Conservation (phyloP, 2,329 filamentous ascomycete genomes). For the Microcyclosporella mali region DNA sequence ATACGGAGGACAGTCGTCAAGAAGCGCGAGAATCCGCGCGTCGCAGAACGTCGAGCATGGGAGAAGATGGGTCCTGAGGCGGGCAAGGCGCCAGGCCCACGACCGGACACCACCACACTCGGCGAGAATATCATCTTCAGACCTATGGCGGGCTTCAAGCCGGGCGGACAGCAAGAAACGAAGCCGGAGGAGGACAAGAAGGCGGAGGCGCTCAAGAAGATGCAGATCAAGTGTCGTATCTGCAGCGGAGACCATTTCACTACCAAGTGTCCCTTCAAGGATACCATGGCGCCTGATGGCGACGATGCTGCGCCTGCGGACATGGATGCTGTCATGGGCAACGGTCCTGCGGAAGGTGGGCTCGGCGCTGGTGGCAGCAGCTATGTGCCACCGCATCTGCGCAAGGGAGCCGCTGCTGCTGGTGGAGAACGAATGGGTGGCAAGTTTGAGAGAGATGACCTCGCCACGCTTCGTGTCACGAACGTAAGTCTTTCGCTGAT, state of each 20-base stretch:
- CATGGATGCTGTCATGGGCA: conserved; percentile 41
- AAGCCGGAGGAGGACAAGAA: conserved; percentile 63
- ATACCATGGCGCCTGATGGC: conserved; percentile 86
- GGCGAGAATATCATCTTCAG: conserved; percentile 98
- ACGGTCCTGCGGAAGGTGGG: conserved; percentile 43
- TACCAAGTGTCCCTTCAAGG: conserved; percentile 97
- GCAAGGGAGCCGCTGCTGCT: conserved; percentile 58
- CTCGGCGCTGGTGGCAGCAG: conserved; percentile 60
- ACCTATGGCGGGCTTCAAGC: conserved; percentile 88
- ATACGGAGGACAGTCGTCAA: conserved; percentile 88
- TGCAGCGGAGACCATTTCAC: conserved; percentile 99
- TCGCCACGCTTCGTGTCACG: conserved; percentile 92
- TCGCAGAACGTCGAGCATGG: conserved; percentile 91
- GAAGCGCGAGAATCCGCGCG: conserved; percentile 93
- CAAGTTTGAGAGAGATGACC: conserved; percentile 94
- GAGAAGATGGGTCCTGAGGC: conserved; percentile 85
- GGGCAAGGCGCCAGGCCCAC: conserved; percentile 76
- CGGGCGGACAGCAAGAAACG: conserved; percentile 72
- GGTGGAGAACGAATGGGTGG: conserved; percentile 79
- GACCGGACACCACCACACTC: conserved; percentile 82
- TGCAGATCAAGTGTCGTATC: conserved; percentile 99
- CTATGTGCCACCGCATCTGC: conserved; percentile 90
- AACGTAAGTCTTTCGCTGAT: conserved; percentile 64
- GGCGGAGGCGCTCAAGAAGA: conserved; percentile 76
- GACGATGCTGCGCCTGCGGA: conserved; percentile 43